These are phyloP conservation scores for Penicillium fuscoglaucum DNA, from an alignment of 2,329 filamentous ascomycete genomes.

Conservation along the genomic window DNA sequence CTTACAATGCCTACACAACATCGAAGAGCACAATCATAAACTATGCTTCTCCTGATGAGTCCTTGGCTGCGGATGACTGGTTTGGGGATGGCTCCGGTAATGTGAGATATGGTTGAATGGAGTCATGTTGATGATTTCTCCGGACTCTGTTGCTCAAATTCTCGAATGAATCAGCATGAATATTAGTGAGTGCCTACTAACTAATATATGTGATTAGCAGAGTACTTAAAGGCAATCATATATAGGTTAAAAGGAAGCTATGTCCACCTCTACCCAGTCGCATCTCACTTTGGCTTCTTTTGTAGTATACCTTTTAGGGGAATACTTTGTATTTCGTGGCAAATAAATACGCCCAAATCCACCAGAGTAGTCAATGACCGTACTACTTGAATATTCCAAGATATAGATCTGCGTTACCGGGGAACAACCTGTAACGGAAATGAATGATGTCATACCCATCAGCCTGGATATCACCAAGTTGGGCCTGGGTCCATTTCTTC, in stretches of 20 bases:
- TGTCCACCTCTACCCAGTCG: background rate
- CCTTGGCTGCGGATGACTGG: conserved; percentile 53
- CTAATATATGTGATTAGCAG: background rate
- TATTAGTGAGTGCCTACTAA: background rate
- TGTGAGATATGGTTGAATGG: conserved; percentile 61
- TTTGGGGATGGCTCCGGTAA: conserved; percentile 59
- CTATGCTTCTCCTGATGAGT: conserved; percentile 48
- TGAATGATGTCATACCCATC: conserved; percentile 11
- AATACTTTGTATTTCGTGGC: background rate
- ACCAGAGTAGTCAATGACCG: background rate
- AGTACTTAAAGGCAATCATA: background rate
- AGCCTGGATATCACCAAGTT: background rate
- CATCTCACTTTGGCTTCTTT: background rate
- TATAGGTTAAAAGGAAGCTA: background rate
- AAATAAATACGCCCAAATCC: background rate
- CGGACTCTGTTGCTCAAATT: background rate
- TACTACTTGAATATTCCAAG: background rate
- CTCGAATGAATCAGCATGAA: background rate
- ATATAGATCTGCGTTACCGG: background rate
- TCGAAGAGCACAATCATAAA: conserved; percentile 54
- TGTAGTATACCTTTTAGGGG: background rate
- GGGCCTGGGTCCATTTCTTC: background rate
- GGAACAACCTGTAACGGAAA: background rate
- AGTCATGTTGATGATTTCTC: background rate
- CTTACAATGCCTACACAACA: conserved; percentile 58